Evolutionary conservation across 2,329 filamentous ascomycete genomes (phyloP).

Genomic region (Massarina eburnea): DNA sequence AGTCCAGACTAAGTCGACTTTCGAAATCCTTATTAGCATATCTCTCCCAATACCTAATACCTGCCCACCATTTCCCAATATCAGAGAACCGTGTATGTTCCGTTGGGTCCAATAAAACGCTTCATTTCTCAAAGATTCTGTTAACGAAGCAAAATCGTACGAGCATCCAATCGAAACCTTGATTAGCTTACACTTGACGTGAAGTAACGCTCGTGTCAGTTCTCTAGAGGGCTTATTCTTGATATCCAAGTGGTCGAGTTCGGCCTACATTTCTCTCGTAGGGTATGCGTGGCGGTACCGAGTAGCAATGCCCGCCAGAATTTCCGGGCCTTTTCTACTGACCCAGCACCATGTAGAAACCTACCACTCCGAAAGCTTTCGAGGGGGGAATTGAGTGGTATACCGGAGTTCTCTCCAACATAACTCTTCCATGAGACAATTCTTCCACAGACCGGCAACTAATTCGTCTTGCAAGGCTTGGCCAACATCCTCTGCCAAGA

Average conservation of each 20-base stretch:
- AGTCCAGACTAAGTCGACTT: no score
- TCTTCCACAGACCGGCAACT: conserved; percentile 10
- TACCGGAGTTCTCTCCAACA: conserved; percentile 1
- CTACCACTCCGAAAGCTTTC: background rate
- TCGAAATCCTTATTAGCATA: no score
- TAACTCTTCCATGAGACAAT: background rate
- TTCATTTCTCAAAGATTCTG: no score
- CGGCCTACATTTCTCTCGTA: background rate
- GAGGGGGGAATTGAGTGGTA: background rate
- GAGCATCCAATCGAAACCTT: background rate
- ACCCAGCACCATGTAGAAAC: conserved; percentile 4
- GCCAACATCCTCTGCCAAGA: background rate
- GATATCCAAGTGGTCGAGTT: background rate
- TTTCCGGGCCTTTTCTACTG: background rate
- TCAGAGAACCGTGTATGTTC: no score
- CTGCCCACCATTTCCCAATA: no score
- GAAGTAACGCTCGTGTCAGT: background rate
- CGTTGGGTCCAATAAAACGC: no score
- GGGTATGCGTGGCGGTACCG: background rate
- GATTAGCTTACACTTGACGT: background rate
- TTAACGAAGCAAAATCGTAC: no score
- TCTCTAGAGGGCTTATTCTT: background rate
- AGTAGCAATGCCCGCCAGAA: background rate
- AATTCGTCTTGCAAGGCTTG: conserved; percentile 1
- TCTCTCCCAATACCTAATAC: no score